Base-by-base conservation (phyloP, 306 rosid species). In the Oemleria cerasiformis region DNA sequence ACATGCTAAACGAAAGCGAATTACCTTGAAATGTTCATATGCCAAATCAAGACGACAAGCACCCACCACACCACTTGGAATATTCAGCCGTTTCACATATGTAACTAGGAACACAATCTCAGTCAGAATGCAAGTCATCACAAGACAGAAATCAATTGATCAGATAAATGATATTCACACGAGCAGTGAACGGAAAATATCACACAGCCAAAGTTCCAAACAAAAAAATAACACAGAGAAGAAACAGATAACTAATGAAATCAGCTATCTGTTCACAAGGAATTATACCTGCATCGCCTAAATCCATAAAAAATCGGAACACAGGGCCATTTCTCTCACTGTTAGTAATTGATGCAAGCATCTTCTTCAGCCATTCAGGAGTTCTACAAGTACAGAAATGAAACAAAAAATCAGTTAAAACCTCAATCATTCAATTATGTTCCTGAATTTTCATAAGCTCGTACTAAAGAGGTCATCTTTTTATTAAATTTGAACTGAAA, bases 21-120 rank as follows among this genome's bases (percentile, higher is more conserved):
- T 55, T 91, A 94, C 97, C 96, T 95, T 95, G 87, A 91, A 95
- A 76, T 95, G 97, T 77, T 92, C 96, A 65, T 84, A 95, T 50
- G 96, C 99, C 70, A 95, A 82, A 83, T 89, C 99, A 61, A 95
- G 97, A 64, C 96, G 90, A 70, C 97, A 95, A 70, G 97, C 96
- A 73, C 99, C 99, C 83, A 95, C 97, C 81, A 91, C 97, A 8
- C 97, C 99, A 72, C 99, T 95, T 43, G 99, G 99, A 84, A 92
- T 89, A 80, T 94, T 91, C 75, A 94, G 86, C 77, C 88, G 84
- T 81, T 86, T 92, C 74, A 95, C 97, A 77, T 95, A 91, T 47
- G 96, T 80, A 83, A 95, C 99, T 95, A 81, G 20, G 55, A 63
- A 79, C 72, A 77, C 42, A 75, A 65, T 49, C 80, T 62, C 65